phyloP scores from a whole-genome alignment of 371 early-diverging fungal species.

The Chytridiales sp. region DNA sequence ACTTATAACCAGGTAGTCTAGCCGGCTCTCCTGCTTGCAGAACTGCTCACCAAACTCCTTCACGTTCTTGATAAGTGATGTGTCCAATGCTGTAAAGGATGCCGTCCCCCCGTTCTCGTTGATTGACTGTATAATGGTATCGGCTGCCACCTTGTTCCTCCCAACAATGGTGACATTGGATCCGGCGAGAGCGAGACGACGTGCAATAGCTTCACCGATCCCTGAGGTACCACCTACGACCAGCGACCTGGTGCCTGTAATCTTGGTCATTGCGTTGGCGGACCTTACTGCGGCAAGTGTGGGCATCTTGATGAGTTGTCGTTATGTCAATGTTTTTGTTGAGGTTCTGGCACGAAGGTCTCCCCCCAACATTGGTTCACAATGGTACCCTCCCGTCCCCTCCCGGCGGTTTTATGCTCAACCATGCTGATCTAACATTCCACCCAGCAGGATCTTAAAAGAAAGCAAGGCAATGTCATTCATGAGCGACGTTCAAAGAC shows the following conservation, averaged over 20 bases:
- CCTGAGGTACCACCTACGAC: slow-evolving; percentile 41
- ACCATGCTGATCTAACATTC: too few relatives aligned
- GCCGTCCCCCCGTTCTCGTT: slow-evolving; percentile 1
- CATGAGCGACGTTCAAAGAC: too few relatives aligned
- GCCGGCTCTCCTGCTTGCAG: neutral
- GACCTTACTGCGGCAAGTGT: too few relatives aligned
- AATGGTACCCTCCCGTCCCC: too few relatives aligned
- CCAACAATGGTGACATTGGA: slow-evolving; percentile 30
- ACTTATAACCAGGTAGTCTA: slow-evolving; percentile 23
- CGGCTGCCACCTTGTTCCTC: slow-evolving; percentile 20
- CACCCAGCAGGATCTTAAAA: too few relatives aligned
- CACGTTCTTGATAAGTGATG: slow-evolving; percentile 23
- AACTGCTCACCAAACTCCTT: slow-evolving; percentile 19
- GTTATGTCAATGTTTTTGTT: too few relatives aligned
- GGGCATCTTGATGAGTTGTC: too few relatives aligned
- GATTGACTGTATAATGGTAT: slow-evolving; percentile 8
- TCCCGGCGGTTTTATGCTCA: too few relatives aligned
- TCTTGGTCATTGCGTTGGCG: too few relatives aligned
- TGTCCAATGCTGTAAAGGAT: slow-evolving; percentile 26
- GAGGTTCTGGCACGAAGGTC: too few relatives aligned
- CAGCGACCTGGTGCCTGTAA: slow-evolving; percentile 19
- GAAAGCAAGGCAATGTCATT: too few relatives aligned
- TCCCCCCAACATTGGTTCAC: too few relatives aligned
- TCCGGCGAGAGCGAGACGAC: slow-evolving; percentile 17
- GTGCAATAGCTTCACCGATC: slow-evolving; percentile 31